Evolutionary conservation across 441 rosid species (phyloP).

Genomic region (Flueggea neowawraea): DNA sequence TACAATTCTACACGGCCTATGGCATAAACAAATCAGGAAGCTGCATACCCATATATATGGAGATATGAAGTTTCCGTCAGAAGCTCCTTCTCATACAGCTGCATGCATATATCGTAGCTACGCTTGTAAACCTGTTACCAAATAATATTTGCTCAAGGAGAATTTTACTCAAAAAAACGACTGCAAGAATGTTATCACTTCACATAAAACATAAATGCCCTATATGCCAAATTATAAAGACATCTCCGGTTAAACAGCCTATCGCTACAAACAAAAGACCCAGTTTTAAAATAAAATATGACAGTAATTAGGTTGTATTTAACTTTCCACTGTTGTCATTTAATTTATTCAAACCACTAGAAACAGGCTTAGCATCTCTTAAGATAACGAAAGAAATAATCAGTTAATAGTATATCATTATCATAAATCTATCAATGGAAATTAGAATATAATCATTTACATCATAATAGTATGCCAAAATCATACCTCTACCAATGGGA

Average conservation of each 20-base stretch:
- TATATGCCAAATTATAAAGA: not conserved
- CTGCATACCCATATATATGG: slow-evolving; percentile 69
- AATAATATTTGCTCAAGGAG: no score
- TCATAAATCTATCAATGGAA: not conserved
- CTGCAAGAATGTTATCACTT: no score
- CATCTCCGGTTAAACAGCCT: not conserved
- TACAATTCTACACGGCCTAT: no score
- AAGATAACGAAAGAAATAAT: not conserved
- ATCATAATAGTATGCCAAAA: not conserved
- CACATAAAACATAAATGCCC: not conserved
- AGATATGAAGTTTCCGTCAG: slow-evolving; percentile 73
- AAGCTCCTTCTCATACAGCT: slow-evolving; percentile 89
- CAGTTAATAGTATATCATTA: not conserved
- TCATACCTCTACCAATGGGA: slow-evolving; percentile 70
- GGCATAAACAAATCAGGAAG: not conserved
- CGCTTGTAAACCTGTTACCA: slow-evolving; percentile 78
- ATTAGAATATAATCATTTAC: not conserved
- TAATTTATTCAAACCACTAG: not conserved
- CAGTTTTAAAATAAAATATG: not conserved
- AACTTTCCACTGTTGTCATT: not conserved
- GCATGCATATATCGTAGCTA: slow-evolving; percentile 76
- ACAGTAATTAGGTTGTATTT: not conserved
- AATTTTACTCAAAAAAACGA: no score
- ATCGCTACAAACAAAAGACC: not conserved
- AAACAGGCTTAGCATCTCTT: not conserved